Base-by-base conservation (phyloP, 306 rosid genomes). In the Echinosophora koreensis region DNA sequence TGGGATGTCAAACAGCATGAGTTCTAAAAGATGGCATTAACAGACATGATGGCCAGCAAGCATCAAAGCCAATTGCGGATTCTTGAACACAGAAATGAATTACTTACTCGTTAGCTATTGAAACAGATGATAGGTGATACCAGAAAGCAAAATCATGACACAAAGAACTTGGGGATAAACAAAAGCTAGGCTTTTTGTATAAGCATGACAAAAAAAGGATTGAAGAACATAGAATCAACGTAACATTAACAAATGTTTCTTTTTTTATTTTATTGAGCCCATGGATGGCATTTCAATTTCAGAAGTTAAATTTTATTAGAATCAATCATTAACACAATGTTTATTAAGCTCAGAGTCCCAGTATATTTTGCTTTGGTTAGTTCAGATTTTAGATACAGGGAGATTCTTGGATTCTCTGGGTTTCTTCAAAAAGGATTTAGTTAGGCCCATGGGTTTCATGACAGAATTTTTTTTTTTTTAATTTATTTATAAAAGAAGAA, bases 21-120 rank as follows among this genome's bases (percentile, higher is more conserved):
- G 60, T 60, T 73, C 59, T 47, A 17, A 49, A 49, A 28, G 78
- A 60, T 27, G 44, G 68, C n/a, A 59, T 46, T 47, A 52, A 37
- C 47, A 49, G 18, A 15, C 35, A 34, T 47, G n/a, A 27, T n/a
- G 5, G 18, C 7, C 5, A 30, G 69, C 13, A 54, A 70, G 51
- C 64, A 70, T 37, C 18, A 0, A 37, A 57, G 52, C 0, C 27
- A 28, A 17, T 35, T 27, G 8, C 56, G 2, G 63, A 57, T 16
- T 49, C n/a, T 30, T 68, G n/a, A 49, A 4, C 42, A 14, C 17
- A 17, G 71, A 68, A 14, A 47, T 28, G 59, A 47, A 8, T 14
- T 17, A 22, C 0, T 13, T 42, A 32, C 28, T 68, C 14, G 30
- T 67, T 6, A 13, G 41, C 35, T 12, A 16, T 8, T 35, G 50